phyloP scores from a whole-genome alignment of 805 yeast genomes.

The Wickerhamiella cacticola region DNA sequence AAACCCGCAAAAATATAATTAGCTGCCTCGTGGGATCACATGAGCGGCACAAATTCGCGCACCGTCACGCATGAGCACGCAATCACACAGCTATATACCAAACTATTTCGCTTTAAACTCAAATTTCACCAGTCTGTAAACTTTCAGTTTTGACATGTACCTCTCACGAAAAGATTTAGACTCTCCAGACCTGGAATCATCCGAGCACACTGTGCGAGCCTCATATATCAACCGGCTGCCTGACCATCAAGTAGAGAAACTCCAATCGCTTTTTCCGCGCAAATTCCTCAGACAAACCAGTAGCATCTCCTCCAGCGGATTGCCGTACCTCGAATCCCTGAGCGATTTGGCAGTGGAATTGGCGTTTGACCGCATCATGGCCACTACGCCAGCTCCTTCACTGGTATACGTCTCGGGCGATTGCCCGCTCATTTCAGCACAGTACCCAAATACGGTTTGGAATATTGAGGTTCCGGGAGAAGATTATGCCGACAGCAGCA shows the following conservation, averaged over 20 bases:
- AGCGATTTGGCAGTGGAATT: constrained; percentile 9
- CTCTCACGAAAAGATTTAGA: too few species aligned
- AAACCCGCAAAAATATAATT: too few species aligned
- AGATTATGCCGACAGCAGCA: neutral
- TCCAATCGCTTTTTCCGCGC: constrained; percentile 5
- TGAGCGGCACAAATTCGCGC: neutral
- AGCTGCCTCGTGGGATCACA: neutral
- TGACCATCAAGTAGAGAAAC: constrained; percentile 1
- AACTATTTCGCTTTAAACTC: too few species aligned
- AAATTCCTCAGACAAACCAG: neutral
- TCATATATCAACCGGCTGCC: constrained; percentile 1
- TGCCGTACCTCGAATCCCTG: constrained; percentile 10
- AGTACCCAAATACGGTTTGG: constrained; percentile 6
- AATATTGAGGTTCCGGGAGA: constrained; percentile 10
- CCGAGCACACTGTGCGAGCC: neutral
- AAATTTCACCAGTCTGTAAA: too few species aligned
- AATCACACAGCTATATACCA: neutral
- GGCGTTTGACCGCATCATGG: constrained; percentile 4
- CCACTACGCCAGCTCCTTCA: neutral
- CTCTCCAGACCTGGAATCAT: neutral
- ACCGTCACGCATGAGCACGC: neutral
- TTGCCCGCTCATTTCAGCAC: constrained; percentile 2
- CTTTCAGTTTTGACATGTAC: too few species aligned
- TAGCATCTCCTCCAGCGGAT: neutral
- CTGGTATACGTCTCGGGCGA: constrained; percentile 11